A percentile compares a stretch with the other conserved stretches of the same genome.
These are phyloP conservation scores for Xylaria nigripes DNA, from an alignment of 495 filamentous ascomycete genomes.

Conservation along the genomic window DNA sequence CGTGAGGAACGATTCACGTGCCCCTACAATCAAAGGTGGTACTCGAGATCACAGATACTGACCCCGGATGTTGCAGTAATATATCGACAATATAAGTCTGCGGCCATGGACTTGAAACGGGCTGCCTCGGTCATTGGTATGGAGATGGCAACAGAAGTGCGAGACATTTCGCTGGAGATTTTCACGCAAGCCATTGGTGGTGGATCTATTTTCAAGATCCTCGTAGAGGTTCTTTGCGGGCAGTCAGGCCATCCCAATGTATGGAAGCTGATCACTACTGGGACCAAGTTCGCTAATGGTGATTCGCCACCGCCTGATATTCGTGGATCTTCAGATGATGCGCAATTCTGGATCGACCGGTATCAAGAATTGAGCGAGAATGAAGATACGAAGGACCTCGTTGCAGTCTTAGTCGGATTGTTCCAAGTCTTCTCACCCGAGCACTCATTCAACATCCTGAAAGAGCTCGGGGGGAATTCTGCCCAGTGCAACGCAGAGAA, in stretches of 20 bases:
- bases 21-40: neutral
- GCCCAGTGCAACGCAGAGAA: neutral
- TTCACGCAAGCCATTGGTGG: neutral
- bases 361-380: neutral
- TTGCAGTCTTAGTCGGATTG: neutral
- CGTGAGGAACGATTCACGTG: too few species aligned
- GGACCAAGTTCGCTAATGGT: conserved; percentile 4
- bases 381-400: conserved; percentile 1
- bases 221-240: conserved; percentile 2
- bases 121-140: neutral
- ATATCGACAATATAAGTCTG: neutral
- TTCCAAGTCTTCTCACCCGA: neutral
- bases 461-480: neutral
- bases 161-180: neutral
- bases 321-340: neutral
- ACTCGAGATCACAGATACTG: neutral
- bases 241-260: conserved; percentile 4
- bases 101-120: neutral
- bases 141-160: neutral
- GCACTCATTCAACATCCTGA: neutral
- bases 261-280: conserved; percentile 2
- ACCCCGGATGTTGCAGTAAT: neutral
- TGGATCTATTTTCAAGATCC: conserved; percentile 1
- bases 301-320: neutral
- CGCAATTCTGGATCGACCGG: neutral